Base-by-base conservation (phyloP, 192 early-diverging fungal genomes). In the Rhizophagus clarus region DNA sequence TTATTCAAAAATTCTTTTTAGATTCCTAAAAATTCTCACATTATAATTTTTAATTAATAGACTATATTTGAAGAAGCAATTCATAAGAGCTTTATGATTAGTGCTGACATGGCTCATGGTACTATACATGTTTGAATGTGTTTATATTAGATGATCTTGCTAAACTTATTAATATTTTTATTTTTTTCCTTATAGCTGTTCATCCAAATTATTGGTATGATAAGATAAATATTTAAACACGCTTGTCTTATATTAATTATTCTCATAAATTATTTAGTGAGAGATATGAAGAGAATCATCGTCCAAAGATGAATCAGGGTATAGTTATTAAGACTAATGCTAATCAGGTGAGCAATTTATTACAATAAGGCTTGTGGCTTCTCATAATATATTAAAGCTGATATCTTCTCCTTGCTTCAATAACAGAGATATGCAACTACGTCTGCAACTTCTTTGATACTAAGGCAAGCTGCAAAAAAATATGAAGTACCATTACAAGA, bases 241-340 rank as follows among this genome's bases (percentile, higher is more conserved):
- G 7, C 20, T 11, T 40, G 8, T 32, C 22, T 14, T 20, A n/a
- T 20, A 69, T 32, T 37, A 67, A 29, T 67, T 31, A 22, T 69
- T 69, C 24, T 17, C 6, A 40, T 40, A 3, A 22, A 70, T 70
- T 70, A 22, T 34, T 42, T 70, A 70, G 68, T 74, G 96, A 98
- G 51, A 97, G 95, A 87, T 94, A 98, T 81, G 98, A 99, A 83
- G 94, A 92, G 51, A 92, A 96, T 81, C 97, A 99, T 84, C 90
- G 94, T 11, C 97, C 97, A 4, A 82, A 88, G 64, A 94, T 98
- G 90, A 94, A 98, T 84, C 91, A 94, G 81, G 98, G 98, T 22
- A 92, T 96, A 60, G 96, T 97, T 26, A 95, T 99, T 83, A 99
- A 99, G 91, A 82, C 93, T 63, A 99, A 99, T 79, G 96, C 97